A percentile compares a stretch with the other conserved stretches of the same genome.
Evolutionary conservation across 1,284 basidiomycete genomes (phyloP).

Genomic region (Golubevia sp.): DNA sequence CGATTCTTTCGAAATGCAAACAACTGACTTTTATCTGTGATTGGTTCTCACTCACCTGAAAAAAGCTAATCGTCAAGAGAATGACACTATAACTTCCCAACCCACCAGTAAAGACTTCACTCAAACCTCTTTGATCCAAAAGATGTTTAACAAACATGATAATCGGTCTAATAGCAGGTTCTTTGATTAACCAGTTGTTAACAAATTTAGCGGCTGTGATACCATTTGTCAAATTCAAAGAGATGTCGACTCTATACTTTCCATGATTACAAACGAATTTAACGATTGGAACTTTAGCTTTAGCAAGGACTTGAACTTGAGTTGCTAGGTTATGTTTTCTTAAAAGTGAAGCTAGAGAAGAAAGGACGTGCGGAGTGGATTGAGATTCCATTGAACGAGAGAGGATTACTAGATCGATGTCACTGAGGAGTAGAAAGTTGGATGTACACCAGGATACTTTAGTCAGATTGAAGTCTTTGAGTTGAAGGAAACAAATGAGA

Average conservation of each 20-base stretch:
- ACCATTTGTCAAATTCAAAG: constrained; percentile 65
- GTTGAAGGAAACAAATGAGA: neutral
- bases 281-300: constrained; percentile 89
- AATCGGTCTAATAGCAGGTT: constrained; percentile 73
- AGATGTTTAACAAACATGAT: constrained; percentile 84
- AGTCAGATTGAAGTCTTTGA: neutral
- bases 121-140: constrained; percentile 86
- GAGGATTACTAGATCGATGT: constrained; percentile 68
- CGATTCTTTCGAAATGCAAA: neutral
- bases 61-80: constrained; percentile 86
- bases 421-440: constrained; percentile 56
- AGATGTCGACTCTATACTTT: constrained; percentile 60
- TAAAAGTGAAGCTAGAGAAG: constrained; percentile 63
- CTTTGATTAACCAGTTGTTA: constrained; percentile 75
- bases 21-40: neutral
- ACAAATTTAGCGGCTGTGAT: constrained; percentile 80
- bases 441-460: neutral
- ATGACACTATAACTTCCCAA: constrained; percentile 93
- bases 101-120: constrained; percentile 94
- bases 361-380: constrained; percentile 61
- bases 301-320: constrained; percentile 79
- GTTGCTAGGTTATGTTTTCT: constrained; percentile 65
- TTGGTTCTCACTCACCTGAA: constrained; percentile 70
- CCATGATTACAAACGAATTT: constrained; percentile 82
- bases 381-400: constrained; percentile 59